phyloP scores from a whole-genome alignment of 2,329 filamentous ascomycete species.

The Neofusicoccum sp. region DNA sequence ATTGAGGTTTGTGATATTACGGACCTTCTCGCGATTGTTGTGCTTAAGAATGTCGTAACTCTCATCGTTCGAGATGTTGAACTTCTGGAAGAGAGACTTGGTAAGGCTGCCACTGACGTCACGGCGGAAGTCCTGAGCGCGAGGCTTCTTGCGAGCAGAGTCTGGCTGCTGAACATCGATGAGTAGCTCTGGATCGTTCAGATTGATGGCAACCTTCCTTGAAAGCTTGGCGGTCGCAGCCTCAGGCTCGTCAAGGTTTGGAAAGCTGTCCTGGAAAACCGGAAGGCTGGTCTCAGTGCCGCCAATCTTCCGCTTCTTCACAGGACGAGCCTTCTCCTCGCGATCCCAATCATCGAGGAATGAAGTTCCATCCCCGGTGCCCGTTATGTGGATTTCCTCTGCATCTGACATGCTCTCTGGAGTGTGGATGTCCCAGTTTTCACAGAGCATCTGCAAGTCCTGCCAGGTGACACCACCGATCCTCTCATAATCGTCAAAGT shows the following conservation, averaged over 20 bases:
- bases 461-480: slow-evolving; percentile 73
- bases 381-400: slow-evolving; percentile 30
- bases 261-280: slow-evolving; percentile 49
- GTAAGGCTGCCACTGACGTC: slow-evolving; percentile 68
- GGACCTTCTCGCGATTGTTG: slow-evolving; percentile 86
- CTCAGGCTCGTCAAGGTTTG: slow-evolving; percentile 79
- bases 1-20: slow-evolving; percentile 85
- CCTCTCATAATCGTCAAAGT: slow-evolving; percentile 59
- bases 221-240: slow-evolving; percentile 68
- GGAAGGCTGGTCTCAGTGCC: slow-evolving; percentile 30
- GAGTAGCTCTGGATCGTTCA: slow-evolving; percentile 84
- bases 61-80: slow-evolving; percentile 95
- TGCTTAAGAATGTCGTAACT: slow-evolving; percentile 95
- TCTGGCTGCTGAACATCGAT: slow-evolving; percentile 73
- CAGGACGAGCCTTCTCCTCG: slow-evolving; percentile 38
- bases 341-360: slow-evolving; percentile 34
- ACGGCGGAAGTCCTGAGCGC: slow-evolving; percentile 59
- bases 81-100: slow-evolving; percentile 73
- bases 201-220: slow-evolving; percentile 77
- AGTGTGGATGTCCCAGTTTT: slow-evolving; percentile 72
- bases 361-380: slow-evolving; percentile 24
- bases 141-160: slow-evolving; percentile 59
- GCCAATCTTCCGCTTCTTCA: slow-evolving; percentile 65
- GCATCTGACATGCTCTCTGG: slow-evolving; percentile 31
- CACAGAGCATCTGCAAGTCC: slow-evolving; percentile 81